phyloP scores from a whole-genome alignment of 192 early-diverging fungal species.

The Coemansia sp. region DNA sequence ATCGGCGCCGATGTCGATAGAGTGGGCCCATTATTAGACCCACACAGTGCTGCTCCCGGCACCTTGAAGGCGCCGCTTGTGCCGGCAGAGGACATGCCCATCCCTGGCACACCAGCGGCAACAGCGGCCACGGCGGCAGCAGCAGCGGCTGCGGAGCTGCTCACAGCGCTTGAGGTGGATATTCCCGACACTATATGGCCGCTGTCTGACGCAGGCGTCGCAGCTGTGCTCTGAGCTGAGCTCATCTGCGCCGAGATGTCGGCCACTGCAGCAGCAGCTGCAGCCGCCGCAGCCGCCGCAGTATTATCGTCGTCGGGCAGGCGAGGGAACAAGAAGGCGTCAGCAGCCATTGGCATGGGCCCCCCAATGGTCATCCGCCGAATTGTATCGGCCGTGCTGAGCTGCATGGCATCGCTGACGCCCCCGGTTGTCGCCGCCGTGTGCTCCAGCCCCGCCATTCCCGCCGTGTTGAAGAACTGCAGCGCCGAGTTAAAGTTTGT shows the following conservation, averaged over 20 bases:
- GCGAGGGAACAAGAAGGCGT: slow-evolving; percentile 44
- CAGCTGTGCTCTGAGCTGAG: slow-evolving; percentile 2
- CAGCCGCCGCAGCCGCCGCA: slow-evolving; percentile 16
- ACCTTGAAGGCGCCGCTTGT: background rate
- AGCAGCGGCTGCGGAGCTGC: too few species aligned
- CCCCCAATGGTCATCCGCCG: slow-evolving; percentile 44
- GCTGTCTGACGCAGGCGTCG: background rate
- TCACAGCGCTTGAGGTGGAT: too few species aligned
- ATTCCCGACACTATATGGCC: background rate
- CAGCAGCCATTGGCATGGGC: slow-evolving; percentile 12
- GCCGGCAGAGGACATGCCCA: background rate
- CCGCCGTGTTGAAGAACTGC: slow-evolving; percentile 20
- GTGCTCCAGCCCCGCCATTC: slow-evolving; percentile 20
- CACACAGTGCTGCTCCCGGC: background rate
- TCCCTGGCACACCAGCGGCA: background rate
- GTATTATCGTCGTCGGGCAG: slow-evolving; percentile 38
- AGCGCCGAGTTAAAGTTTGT: slow-evolving; percentile 28
- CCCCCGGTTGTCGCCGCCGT: background rate
- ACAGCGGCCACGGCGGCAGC: background rate
- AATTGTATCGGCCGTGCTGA: slow-evolving; percentile 29
- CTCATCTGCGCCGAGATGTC: slow-evolving; percentile 26
- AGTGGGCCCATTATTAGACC: background rate
- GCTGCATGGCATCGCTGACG: slow-evolving; percentile 12
- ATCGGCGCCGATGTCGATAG: background rate
- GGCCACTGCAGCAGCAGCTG: slow-evolving; percentile 7